These are phyloP conservation scores for Priceomyces melissophilus DNA, from an alignment of 805 yeast genomes.

Conservation along the genomic window DNA sequence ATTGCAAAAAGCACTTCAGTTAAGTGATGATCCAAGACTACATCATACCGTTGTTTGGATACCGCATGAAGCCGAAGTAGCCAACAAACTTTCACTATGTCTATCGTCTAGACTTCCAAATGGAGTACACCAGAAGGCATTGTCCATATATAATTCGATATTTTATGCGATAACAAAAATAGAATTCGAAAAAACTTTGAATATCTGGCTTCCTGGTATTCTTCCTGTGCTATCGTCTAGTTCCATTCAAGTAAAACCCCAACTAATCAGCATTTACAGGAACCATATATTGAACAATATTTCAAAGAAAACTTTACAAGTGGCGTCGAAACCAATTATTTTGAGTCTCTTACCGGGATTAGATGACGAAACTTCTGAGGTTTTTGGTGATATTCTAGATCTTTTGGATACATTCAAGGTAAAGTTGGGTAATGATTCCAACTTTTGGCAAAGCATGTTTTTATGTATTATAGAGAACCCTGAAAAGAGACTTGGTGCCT, in stretches of 20 bases:
- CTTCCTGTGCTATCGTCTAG: constrained; percentile 86
- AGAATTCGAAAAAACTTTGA: constrained; percentile 52
- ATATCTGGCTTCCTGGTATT: constrained; percentile 89
- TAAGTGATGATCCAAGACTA: constrained; percentile 20
- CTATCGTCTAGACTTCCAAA: constrained; percentile 80
- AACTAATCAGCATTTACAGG: constrained; percentile 60
- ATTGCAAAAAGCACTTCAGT: constrained; percentile 63
- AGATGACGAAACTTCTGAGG: constrained; percentile 90
- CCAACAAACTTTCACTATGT: constrained; percentile 74
- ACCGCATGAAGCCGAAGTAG: constrained; percentile 64
- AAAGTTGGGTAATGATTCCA: constrained; percentile 59
- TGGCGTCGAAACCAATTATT: constrained; percentile 64
- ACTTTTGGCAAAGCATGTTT: constrained; percentile 85
- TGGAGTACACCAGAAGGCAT: constrained; percentile 90
- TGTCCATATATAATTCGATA: constrained; percentile 70
- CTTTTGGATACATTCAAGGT: constrained; percentile 58
- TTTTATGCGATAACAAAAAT: constrained; percentile 61
- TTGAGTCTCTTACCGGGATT: constrained; percentile 80
- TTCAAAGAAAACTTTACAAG: constrained; percentile 40
- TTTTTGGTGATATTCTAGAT: constrained; percentile 56
- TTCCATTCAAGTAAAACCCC: constrained; percentile 82
- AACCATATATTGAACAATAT: constrained; percentile 49
- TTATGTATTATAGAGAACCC: constrained; percentile 71
- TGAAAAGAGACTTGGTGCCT: constrained; percentile 80
- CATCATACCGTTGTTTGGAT: constrained; percentile 43